phyloP scores from a whole-genome alignment of 2,329 filamentous ascomycete genomes.

The Cladosporium sp. region DNA sequence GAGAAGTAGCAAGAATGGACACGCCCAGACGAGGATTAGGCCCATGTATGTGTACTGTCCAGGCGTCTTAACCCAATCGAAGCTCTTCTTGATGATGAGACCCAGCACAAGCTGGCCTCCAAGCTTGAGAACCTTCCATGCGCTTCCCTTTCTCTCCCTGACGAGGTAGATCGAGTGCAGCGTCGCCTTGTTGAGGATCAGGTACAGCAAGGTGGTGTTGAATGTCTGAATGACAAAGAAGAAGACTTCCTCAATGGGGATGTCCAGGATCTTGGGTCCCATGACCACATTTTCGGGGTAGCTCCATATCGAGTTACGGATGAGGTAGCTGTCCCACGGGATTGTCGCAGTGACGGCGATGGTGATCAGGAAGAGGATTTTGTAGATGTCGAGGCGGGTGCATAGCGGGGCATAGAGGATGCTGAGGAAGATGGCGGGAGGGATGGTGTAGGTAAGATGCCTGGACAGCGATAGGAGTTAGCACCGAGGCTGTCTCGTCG shows the following conservation, averaged over 20 bases:
- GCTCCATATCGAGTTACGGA: constrained; percentile 68
- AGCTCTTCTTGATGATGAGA: constrained; percentile 48
- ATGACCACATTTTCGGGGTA: constrained; percentile 68
- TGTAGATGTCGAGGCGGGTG: constrained; percentile 64
- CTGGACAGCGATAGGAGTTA: constrained; percentile 41
- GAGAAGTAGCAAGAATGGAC: constrained; percentile 65
- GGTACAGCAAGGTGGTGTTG: constrained; percentile 68
- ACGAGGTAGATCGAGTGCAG: constrained; percentile 58
- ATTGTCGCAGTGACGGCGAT: constrained; percentile 69
- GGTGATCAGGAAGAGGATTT: constrained; percentile 61
- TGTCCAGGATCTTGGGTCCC: constrained; percentile 63
- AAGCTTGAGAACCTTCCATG: constrained; percentile 47
- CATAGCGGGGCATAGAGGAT: constrained; percentile 63
- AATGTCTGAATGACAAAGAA: constrained; percentile 79
- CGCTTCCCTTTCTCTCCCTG: constrained; percentile 41
- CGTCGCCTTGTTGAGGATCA: constrained; percentile 65
- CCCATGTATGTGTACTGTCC: constrained; percentile 66
- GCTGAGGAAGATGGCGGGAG: constrained; percentile 61
- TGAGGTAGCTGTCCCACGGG: constrained; percentile 77
- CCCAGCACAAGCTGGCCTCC: constrained; percentile 55
- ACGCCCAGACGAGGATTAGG: constrained; percentile 69
- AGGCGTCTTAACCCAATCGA: constrained; percentile 48
- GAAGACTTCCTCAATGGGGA: constrained; percentile 72
- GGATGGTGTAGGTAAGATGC: constrained; percentile 68
- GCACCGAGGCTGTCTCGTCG: constrained; percentile 4